A percentile compares a stretch with the other conserved stretches of the same genome.
Conservation (phyloP, 805 yeast genomes). For the Yarrowia sp. region DNA sequence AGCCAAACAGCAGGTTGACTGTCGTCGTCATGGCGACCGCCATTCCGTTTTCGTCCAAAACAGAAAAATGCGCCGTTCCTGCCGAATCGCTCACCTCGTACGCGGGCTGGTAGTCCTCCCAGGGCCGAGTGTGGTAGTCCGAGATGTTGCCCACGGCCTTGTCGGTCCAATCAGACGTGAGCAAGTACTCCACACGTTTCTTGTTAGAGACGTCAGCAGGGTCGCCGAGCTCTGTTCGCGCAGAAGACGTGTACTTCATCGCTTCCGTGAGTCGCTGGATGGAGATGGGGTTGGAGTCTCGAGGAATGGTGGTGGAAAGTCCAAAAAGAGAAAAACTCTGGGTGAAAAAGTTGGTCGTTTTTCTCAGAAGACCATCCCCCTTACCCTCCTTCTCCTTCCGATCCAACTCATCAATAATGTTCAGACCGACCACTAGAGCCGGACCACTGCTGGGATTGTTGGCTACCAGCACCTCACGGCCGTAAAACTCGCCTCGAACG, state of each 20-base stretch:
- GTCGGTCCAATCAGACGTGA: conserved; percentile 64
- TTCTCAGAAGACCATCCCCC: background rate
- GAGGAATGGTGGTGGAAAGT: background rate
- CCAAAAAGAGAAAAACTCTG: conserved; percentile 2
- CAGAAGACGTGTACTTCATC: conserved; percentile 94
- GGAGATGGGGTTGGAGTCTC: conserved; percentile 57
- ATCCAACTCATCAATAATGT: conserved; percentile 61
- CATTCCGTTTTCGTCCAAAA: conserved; percentile 75
- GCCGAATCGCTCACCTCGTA: conserved; percentile 80
- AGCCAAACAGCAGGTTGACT: conserved; percentile 82
- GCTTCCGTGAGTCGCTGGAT: conserved; percentile 78
- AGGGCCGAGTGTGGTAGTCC: conserved; percentile 63
- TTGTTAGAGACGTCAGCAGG: conserved; percentile 48
- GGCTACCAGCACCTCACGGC: conserved; percentile 60
- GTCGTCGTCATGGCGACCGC: conserved; percentile 91
- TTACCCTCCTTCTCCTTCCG: conserved; percentile 45
- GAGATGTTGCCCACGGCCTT: conserved; percentile 59
- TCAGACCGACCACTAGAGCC: conserved; percentile 77
- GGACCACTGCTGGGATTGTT: conserved; percentile 85
- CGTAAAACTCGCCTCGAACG: conserved; percentile 54
- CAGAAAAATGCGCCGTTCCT: conserved; percentile 88
- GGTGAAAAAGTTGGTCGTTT: background rate
- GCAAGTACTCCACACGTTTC: conserved; percentile 55
- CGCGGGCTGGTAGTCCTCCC: conserved; percentile 80
- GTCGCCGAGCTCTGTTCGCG: conserved; percentile 86